Evolutionary conservation across 2,329 filamentous ascomycete species (phyloP).

Genomic region (Orbilia quercus): DNA sequence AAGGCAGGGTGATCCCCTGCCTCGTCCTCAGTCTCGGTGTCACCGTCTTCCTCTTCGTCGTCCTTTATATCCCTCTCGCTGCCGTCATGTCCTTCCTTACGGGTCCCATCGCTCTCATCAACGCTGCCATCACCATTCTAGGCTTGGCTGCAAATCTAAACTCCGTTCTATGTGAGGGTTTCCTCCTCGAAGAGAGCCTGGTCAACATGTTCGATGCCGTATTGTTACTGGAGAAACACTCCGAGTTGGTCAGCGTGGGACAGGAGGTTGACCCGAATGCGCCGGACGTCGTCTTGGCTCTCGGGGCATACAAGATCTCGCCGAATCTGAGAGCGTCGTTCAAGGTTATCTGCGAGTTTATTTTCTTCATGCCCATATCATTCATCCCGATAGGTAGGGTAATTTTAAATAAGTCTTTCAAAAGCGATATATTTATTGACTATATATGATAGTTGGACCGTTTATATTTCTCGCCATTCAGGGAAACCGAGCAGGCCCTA

Average conservation of each 20-base stretch:
- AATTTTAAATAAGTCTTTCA: too few species aligned
- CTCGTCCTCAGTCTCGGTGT: conserved; percentile 84
- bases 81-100: conserved; percentile 92
- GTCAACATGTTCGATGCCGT: conserved; percentile 70
- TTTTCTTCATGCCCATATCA: conserved; percentile 63
- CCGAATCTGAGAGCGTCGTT: conserved; percentile 58
- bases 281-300: conserved; percentile 37
- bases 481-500: conserved; percentile 53
- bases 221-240: conserved; percentile 36
- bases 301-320: conserved; percentile 58
- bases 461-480: conserved; percentile 54
- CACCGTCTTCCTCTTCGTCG: conserved; percentile 85
- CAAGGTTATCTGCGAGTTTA: conserved; percentile 58
- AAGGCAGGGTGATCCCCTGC: conserved; percentile 73
- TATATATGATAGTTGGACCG: conserved; percentile 46
- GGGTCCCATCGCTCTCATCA: conserved; percentile 86
- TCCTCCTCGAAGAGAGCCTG: conserved; percentile 75
- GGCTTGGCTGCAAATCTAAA: conserved; percentile 73
- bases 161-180: conserved; percentile 64
- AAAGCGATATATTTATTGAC: conserved; percentile 1
- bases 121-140: conserved; percentile 84
- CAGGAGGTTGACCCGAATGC: conserved; percentile 49
- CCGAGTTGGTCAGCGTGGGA: conserved; percentile 32
- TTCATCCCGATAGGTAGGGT: conserved; percentile 54
- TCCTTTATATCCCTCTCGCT: conserved; percentile 87